Conservation (phyloP, 768 basidiomycete species). For the Lyophyllum decastes region DNA sequence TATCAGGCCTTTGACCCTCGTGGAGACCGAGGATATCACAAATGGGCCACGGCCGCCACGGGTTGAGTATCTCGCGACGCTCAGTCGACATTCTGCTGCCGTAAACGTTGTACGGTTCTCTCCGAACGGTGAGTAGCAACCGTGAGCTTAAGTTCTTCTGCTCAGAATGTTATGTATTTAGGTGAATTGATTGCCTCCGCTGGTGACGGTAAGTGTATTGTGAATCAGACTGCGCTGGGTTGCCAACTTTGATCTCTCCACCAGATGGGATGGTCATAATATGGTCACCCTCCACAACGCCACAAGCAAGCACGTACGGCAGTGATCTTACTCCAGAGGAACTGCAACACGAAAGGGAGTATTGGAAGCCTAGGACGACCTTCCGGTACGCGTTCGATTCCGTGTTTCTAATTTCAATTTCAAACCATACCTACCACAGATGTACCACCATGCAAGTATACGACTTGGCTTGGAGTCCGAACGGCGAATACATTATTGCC, state of each 20-base stretch:
- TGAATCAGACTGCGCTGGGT: slow-evolving; percentile 3
- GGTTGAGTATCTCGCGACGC: slow-evolving; percentile 94
- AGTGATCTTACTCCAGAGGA: slow-evolving; percentile 80
- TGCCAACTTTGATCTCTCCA: slow-evolving; percentile 12
- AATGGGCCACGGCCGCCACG: slow-evolving; percentile 58
- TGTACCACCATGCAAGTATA: slow-evolving; percentile 96
- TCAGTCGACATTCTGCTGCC: slow-evolving; percentile 88
- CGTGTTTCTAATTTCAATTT: not conserved
- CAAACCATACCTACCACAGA: slow-evolving; percentile 38
- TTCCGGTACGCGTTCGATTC: slow-evolving; percentile 59
- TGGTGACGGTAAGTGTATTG: slow-evolving; percentile 78
- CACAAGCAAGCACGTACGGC: slow-evolving; percentile 76
- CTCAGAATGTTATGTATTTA: slow-evolving; percentile 38
- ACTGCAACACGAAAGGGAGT: slow-evolving; percentile 87
- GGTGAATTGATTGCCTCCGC: slow-evolving; percentile 94
- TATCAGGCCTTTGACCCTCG: slow-evolving; percentile 66
- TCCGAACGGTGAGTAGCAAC: slow-evolving; percentile 72
- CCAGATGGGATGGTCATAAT: slow-evolving; percentile 97
- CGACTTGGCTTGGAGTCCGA: slow-evolving; percentile 96
- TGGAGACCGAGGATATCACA: slow-evolving; percentile 38
- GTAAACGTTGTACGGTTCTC: slow-evolving; percentile 97
- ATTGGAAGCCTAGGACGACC: slow-evolving; percentile 88
- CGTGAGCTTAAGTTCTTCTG: not conserved
- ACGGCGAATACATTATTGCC: slow-evolving; percentile 91
- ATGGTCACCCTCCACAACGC: slow-evolving; percentile 83